Percentiles rank a stretch among this genome's conserved stretches.
phyloP scores from a whole-genome alignment of 495 filamentous ascomycete species.

The Tuber umbilicatum region DNA sequence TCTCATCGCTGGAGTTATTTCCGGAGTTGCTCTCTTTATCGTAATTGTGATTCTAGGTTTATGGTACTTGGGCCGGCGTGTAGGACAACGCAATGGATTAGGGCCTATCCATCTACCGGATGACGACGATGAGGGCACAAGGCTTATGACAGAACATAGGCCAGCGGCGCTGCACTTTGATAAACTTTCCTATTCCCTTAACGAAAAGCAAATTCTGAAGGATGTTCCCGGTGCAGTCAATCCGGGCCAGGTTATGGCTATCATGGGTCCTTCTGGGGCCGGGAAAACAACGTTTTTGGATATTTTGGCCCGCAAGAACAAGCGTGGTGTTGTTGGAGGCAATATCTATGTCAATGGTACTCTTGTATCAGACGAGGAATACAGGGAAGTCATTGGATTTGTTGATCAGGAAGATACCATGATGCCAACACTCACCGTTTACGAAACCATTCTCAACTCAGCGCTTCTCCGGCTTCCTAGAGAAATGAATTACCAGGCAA shows the following conservation, averaged over 20 bases:
- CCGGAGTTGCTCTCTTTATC: slow-evolving; percentile 76
- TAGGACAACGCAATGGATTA: slow-evolving; percentile 55
- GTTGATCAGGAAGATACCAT: slow-evolving; percentile 98
- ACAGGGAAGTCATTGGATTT: slow-evolving; percentile 85
- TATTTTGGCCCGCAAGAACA: slow-evolving; percentile 96
- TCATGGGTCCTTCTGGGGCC: slow-evolving; percentile 96
- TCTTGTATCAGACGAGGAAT: slow-evolving; percentile 76
- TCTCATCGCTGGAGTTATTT: slow-evolving; percentile 89
- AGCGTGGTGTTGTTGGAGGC: slow-evolving; percentile 69
- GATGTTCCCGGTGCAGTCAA: slow-evolving; percentile 75
- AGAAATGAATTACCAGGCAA: slow-evolving; percentile 78
- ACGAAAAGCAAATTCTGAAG: slow-evolving; percentile 77
- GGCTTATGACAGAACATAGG: slow-evolving; percentile 82
- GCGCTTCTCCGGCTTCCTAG: slow-evolving; percentile 80
- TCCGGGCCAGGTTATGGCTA: slow-evolving; percentile 86
- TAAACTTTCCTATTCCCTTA: slow-evolving; percentile 77
- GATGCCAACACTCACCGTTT: slow-evolving; percentile 92
- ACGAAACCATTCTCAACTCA: slow-evolving; percentile 94
- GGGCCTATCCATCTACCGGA: slow-evolving; percentile 62
- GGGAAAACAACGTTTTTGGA: slow-evolving; percentile 98
- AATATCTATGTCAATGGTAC: slow-evolving; percentile 94
- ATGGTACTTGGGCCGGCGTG: slow-evolving; percentile 81
- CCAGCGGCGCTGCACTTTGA: slow-evolving; percentile 84
- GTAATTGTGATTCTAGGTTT: slow-evolving; percentile 73
- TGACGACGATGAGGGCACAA: slow-evolving; percentile 81